Evolutionary conservation across 2,329 filamentous ascomycete species (phyloP), one percentile per base, ranked within the genome.

Genomic region (Ceratocystis variospora): DNA sequence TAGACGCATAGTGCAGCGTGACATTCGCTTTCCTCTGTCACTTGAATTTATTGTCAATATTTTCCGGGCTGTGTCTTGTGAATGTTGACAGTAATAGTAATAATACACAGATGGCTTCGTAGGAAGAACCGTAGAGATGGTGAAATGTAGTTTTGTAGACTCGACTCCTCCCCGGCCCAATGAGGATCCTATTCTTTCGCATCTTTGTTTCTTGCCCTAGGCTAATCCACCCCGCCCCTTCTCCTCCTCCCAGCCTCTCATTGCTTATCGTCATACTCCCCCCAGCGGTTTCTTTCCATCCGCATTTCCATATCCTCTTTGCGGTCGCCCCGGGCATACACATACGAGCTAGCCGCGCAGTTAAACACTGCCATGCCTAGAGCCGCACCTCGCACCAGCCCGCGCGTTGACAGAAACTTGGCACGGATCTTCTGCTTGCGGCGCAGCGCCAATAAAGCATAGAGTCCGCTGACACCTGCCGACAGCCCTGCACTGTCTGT

Each of bases 381-480:
- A 17, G 83, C 81, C 0, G 74, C 71, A 5, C 77, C 80, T 22
- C 82, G 76, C n/a, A 84, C 80, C 0, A 75, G 71, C 3, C 81
- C 82, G 19, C 81, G 75, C 12, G 78, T 73, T 12, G 77, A 76
- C 70, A 83, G 77, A 28, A 68, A 66, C 68, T 77, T 78, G 53
- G 73, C 71, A 45, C 74, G 73, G n/a, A 75, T 63, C 50, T 73
- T 68, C 70, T 77, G 77, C 22, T 79, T 74, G 55, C 78, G 74
- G 2, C 82, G 79, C 68, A 82, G 73, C 1, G 82, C 81, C 62
- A 84, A 75, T 46, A 85, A 74, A 3, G 79, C 78, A 72, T 85
- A 85, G 17, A 84, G 76, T 37, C 82, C 82, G 57, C 80, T 82
- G 75, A 80, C 81, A 17, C 82, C 81, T 64, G 80, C 80, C 0